Evolutionary conservation across 2,329 filamentous ascomycete species (phyloP), one percentile per base, ranked within the genome.

Genomic region (Pseudomassariella vexata): DNA sequence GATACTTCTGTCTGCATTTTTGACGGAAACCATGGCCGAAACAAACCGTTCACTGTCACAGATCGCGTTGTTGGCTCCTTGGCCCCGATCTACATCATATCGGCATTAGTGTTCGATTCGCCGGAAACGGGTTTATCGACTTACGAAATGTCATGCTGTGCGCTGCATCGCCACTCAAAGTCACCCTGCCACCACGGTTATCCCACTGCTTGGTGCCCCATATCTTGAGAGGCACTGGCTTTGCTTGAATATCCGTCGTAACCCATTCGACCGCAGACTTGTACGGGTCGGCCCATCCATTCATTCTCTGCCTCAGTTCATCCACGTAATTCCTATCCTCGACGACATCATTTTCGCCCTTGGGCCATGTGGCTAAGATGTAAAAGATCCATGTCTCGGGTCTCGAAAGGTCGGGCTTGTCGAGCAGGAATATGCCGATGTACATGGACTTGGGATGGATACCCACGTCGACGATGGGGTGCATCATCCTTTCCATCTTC

Each of bases 341-440:
- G n/a, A n/a, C n/a, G n/a, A n/a, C n/a, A n/a, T n/a, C n/a, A n/a
- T n/a, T n/a, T n/a, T n/a, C n/a, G n/a, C n/a, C 30, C 14, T 31
- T 27, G 9, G 36, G 33, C 36, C 33, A 38, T 7, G 36, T 38
- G 9, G 33, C 30, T 9, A 36, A 12, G 2, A 38, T 24, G 24
- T 41, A 41, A 15, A 41, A 41, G 10, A 38, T 26, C 38, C 38
- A 41, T 3, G 30, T 41, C 29, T 36, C 36, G 9, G 38, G 36
- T 11, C 21, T 26, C 6, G 36, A 26, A 9, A 41, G 11, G 19
- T 41, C 36, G 10, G 32, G 36, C 23, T 38, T 38, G 36, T 41
- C 38, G n/a, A 38, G 36, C 25, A 41, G 26, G 18, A 38, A 38
- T n/a, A 41, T 24, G 22, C 38, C 35, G 30, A 38, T 36, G 27